phyloP scores from a whole-genome alignment of 768 basidiomycete genomes.

The Mycena galopus region DNA sequence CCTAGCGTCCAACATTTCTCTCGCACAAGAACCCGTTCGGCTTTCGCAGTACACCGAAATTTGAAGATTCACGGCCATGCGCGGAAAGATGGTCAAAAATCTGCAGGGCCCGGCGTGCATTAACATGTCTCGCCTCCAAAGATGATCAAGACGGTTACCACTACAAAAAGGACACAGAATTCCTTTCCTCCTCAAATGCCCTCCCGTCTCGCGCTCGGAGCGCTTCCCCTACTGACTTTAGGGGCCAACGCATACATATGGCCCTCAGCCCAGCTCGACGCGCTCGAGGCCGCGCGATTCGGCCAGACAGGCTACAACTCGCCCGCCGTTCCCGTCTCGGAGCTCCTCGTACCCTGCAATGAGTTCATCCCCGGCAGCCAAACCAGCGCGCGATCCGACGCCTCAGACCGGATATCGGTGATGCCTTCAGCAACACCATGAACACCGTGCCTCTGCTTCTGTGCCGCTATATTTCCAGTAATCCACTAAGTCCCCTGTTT shows the following conservation, averaged over 20 bases:
- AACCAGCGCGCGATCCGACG: constrained; percentile 4
- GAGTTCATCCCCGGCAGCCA: constrained; percentile 1
- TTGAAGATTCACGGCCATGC: too few relatives aligned
- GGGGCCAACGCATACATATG: constrained; percentile 19
- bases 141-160: too few relatives aligned
- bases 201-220: too few relatives aligned
- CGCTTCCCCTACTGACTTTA: too few relatives aligned
- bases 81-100: too few relatives aligned
- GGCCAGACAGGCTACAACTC: constrained; percentile 18
- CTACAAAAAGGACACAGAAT: too few relatives aligned
- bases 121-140: too few relatives aligned
- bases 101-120: too few relatives aligned
- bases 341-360: constrained; percentile 13
- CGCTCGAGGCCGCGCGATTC: constrained; percentile 20
- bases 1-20: too few relatives aligned
- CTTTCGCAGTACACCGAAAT: too few relatives aligned
- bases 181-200: too few relatives aligned
- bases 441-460: constrained; percentile 5
- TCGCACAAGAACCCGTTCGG: too few relatives aligned
- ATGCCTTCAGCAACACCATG: constrained; percentile 20
- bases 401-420: constrained; percentile 12
- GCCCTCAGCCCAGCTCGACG: constrained; percentile 24
- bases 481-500: neutral
- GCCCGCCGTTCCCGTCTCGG: neutral
- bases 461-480: constrained; percentile 16